Conservation (phyloP, 129 eudicot species). For the Arctium minus region DNA sequence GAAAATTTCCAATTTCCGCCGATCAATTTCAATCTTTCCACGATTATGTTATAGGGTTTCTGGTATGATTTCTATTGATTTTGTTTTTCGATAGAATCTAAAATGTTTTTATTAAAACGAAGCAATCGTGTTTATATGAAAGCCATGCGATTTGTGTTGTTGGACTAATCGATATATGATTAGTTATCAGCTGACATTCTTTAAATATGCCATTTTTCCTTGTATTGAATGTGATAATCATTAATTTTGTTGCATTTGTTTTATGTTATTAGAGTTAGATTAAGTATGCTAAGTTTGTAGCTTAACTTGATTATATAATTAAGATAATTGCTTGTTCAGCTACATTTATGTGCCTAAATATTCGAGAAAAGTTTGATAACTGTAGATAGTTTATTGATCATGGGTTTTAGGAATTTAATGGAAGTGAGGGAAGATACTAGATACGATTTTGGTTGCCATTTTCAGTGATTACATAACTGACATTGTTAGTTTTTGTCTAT, state of each 20-base stretch:
- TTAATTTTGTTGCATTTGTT: background rate
- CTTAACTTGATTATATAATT: conserved; percentile 7
- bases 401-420: conserved; percentile 13
- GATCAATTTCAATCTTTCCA: conserved; percentile 25
- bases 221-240: conserved; percentile 1
- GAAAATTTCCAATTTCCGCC: conserved; percentile 29
- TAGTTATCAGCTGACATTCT: conserved; percentile 36
- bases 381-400: conserved; percentile 5
- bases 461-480: background rate
- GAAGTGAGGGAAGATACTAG: conserved; percentile 5
- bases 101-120: background rate
- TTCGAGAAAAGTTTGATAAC: background rate
- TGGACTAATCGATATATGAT: conserved; percentile 37
- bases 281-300: conserved; percentile 12
- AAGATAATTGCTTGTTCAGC: background rate
- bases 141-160: background rate
- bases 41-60: conserved; percentile 27
- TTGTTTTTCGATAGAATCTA: background rate
- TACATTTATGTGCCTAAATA: background rate
- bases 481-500: background rate
- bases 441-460: background rate
- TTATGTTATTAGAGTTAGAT: background rate
- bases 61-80: conserved; percentile 13
- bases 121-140: background rate
- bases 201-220: background rate